Evolutionary conservation across 2,329 filamentous ascomycete genomes (phyloP), one percentile per base, ranked within the genome.

Genomic region (Sporothrix variecibatus): DNA sequence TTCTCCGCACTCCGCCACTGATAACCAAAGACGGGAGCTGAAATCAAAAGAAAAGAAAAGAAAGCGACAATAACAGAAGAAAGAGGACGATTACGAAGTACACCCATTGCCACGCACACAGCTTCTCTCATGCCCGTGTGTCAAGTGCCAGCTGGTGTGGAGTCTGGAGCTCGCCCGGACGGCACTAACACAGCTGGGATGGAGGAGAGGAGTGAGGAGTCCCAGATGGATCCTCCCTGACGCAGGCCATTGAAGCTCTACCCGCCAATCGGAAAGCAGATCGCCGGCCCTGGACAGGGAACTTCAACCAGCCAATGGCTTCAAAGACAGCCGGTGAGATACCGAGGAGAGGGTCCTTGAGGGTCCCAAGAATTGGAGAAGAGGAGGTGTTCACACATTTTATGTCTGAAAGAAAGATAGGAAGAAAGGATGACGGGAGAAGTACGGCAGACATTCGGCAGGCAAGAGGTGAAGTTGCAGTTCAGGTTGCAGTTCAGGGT

Each of bases 211-310:
- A 3, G 5, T 3, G 26, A 17, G 20, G 28, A 20, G 28, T 20
- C 7, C 9, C 11, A 40, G 31, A 38, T 23, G 31, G 53, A 28
- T 43, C 43, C 9, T n/a, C 7, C 49, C 20, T 56, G 51, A 26
- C n/a, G n/a, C n/a, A 56, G 51, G 43, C 43, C 4, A 49, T 49
- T 20, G 43, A 49, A 49, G 43, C 28, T 60, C 60, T 64, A 56
- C 49, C 69, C 69, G 38, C 69, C 69, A 71, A 71, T 71, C 69
- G 70, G 70, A 43, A 31, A 23, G 17, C 40, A 58, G 53, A 49
- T 23, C 26, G 53, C 70, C 70, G 53, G n/a, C 11, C 23, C 7
- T 23, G 11, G 20, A 38, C 58, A 28, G 38, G n/a, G 2, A 43
- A 28, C 9, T 8, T 12, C 38, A 28, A 8, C 38, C 34, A 40